Conservation (phyloP, 2,329 filamentous ascomycete species). For the Colletotrichum tofieldiae region DNA sequence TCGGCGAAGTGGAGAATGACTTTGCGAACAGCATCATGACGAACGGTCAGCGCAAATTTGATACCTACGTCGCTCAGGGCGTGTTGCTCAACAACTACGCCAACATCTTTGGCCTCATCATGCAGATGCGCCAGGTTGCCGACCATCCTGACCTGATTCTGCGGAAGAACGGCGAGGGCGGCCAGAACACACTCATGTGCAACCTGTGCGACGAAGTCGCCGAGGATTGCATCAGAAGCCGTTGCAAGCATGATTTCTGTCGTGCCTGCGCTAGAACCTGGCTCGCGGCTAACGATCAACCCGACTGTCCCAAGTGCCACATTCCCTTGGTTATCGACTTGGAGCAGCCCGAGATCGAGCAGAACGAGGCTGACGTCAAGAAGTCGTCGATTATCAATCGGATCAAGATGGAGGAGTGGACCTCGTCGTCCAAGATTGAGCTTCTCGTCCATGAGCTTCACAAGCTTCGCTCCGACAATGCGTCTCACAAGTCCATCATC, state of each 20-base stretch:
- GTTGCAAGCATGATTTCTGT: conserved; percentile 86
- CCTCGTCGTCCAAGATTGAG: conserved; percentile 97
- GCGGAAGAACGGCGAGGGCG: conserved; percentile 87
- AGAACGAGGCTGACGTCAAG: conserved; percentile 88
- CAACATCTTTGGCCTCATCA: conserved; percentile 98
- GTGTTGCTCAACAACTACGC: conserved; percentile 98
- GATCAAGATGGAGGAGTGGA: conserved; percentile 99
- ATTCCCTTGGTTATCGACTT: conserved; percentile 92
- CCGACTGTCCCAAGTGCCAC: conserved; percentile 92
- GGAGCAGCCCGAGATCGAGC: conserved; percentile 95
- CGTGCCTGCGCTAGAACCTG: conserved; percentile 64
- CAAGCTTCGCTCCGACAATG: conserved; percentile 90
- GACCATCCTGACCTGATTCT: conserved; percentile 96
- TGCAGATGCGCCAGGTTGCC: conserved; percentile 99
- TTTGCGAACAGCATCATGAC: conserved; percentile 97
- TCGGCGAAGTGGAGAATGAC: conserved; percentile 95
- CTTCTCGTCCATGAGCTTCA: conserved; percentile 95
- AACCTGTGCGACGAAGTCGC: conserved; percentile 97
- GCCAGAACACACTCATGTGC: conserved; percentile 92
- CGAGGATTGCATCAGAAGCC: conserved; percentile 93
- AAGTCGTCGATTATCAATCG: conserved; percentile 98
- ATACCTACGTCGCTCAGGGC: conserved; percentile 94
- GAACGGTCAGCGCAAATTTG: conserved; percentile 88
- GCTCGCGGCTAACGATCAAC: conserved; percentile 81
- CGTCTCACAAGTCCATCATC: conserved; percentile 96